These are phyloP conservation scores for Nevesoporus exiguus DNA, from an alignment of 768 basidiomycete species.

Conservation along the genomic window DNA sequence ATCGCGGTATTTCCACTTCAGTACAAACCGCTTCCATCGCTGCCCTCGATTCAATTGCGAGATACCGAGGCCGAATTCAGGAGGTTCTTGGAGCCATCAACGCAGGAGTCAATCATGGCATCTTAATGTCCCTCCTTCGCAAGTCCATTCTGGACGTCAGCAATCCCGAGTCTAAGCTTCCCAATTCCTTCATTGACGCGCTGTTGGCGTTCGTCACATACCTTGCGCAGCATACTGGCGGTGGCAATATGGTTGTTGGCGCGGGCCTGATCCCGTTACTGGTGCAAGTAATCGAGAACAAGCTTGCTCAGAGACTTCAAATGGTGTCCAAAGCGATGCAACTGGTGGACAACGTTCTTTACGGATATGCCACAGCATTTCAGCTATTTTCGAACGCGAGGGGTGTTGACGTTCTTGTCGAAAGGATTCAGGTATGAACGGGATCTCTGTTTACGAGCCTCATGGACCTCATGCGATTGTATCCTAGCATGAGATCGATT, in stretches of 20 bases:
- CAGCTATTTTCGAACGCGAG: conserved; percentile 79
- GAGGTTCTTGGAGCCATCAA: conserved; percentile 91
- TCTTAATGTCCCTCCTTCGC: conserved; percentile 84
- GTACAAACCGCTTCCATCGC: conserved; percentile 85
- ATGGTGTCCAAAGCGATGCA: conserved; percentile 90
- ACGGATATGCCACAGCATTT: conserved; percentile 85
- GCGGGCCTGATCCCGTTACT: conserved; percentile 89
- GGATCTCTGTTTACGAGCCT: not conserved
- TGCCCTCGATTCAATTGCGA: conserved; percentile 85
- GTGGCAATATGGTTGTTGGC: conserved; percentile 91
- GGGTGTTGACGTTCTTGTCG: conserved; percentile 82
- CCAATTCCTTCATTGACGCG: conserved; percentile 79
- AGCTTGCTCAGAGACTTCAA: conserved; percentile 59
- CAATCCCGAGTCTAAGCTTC: conserved; percentile 59
- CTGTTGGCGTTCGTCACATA: conserved; percentile 83
- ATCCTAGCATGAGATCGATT: conserved; percentile 61
- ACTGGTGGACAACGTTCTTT: conserved; percentile 87
- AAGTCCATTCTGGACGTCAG: conserved; percentile 74
- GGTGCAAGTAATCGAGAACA: conserved; percentile 85
- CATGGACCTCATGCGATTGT: conserved; percentile 9
- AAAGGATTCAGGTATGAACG: conserved; percentile 74
- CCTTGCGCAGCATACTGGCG: conserved; percentile 78
- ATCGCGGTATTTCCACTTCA: conserved; percentile 61
- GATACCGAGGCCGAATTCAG: conserved; percentile 77
- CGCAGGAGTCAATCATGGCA: conserved; percentile 94